Evolutionary conservation across 2,329 filamentous ascomycete genomes (phyloP), one percentile per base, ranked within the genome.

Genomic region (Fonsecaea monophora): DNA sequence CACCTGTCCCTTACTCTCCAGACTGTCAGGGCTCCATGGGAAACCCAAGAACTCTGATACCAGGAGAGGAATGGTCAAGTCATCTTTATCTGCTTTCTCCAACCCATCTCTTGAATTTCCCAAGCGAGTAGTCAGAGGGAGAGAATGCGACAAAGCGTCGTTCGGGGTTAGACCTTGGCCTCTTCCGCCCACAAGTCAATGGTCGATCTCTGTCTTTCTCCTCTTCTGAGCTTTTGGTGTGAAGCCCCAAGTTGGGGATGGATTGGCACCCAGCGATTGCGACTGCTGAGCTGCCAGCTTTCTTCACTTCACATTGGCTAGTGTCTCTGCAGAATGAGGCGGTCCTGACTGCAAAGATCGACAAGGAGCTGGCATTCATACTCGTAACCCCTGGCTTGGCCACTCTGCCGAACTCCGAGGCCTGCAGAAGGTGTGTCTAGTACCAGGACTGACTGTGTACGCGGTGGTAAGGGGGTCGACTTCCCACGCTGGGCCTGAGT

Each of bases 351-450:
- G 45, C 18, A 25, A 50, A 50, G 45, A 50, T 50, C 45, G 45
- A 50, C 45, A 25, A 50, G 18, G 45, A 50, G 21, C 45, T 50
- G 45, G 2, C 8, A 9, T 50, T 25, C 45, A 18, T 10, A 25
- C 45, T 50, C 10, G 45, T 25, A 21, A 21, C 18, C 45, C 45
- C 45, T 50, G 45, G 25, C 18, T 12, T 25, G 18, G 18, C 9
- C 45, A 50, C 45, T 50, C n/a, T 50, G 45, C 45, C 45, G 45
- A 50, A 50, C 45, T 50, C 45, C 45, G 45, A 50, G 25, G 45
- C 45, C 9, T 25, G 45, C 21, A 50, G 18, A 9, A 25, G 9
- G 45, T 50, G n/a, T 25, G 45, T 50, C 42, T 48, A 48, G 42
- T 48, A 48, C 15, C 25, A 25, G 25, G 25, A 25, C 25, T 25